A percentile compares a stretch with the other conserved stretches of the same genome.
phyloP scores from a whole-genome alignment of 441 rosid genomes.

The Croton laevigatus region DNA sequence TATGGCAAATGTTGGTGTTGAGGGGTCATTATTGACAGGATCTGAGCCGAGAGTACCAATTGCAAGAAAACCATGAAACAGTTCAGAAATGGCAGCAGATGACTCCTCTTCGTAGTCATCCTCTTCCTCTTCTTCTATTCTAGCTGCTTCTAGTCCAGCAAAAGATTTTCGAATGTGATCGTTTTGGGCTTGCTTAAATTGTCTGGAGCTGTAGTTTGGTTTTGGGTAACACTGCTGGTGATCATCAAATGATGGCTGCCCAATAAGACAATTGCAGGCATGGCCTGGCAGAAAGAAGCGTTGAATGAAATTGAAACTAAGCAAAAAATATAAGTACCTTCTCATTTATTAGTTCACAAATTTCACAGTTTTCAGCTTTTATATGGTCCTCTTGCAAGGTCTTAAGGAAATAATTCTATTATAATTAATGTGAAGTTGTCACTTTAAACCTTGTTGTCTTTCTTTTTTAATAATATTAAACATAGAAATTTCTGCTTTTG shows the following conservation, averaged over 20 bases:
- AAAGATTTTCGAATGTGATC: conserved; percentile 52
- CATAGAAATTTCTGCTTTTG: conserved; percentile 1
- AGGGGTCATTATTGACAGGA: conserved; percentile 39
- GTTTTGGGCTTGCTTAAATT: conserved; percentile 38
- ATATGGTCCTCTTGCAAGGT: not conserved
- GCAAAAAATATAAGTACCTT: not conserved
- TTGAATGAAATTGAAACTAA: conserved; percentile 15
- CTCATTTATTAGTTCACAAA: not conserved
- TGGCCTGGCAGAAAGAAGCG: conserved; percentile 39
- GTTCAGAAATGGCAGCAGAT: conserved; percentile 49
- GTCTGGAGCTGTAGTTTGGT: conserved; percentile 39
- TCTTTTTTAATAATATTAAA: not conserved
- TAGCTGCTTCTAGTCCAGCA: conserved; percentile 45
- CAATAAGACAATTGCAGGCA: conserved; percentile 55
- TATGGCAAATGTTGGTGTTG: conserved; percentile 67
- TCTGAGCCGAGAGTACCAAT: conserved; percentile 79
- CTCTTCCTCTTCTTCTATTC: conserved; percentile 51
- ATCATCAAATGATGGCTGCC: conserved; percentile 56
- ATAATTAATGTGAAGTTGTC: not conserved
- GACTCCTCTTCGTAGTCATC: conserved; percentile 46
- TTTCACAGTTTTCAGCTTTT: not conserved
- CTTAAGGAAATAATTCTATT: not conserved
- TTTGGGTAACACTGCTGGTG: conserved; percentile 56
- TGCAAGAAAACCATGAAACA: conserved; percentile 79
- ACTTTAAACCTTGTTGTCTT: not conserved